Evolutionary conservation across 129 eudicot species (phyloP).

Genomic region (Flaveria robusta): DNA sequence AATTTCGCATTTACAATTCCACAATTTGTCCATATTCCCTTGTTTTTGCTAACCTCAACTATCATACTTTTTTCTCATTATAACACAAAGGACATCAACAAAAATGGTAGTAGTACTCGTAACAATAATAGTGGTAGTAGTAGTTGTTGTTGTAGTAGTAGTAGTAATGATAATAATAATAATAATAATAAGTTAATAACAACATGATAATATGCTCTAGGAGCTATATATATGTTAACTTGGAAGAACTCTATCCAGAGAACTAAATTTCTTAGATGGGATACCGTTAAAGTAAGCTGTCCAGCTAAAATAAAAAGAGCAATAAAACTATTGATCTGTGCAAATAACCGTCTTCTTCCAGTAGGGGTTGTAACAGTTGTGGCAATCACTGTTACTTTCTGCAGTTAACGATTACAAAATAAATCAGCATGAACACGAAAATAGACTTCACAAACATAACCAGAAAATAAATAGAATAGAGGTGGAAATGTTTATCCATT

Average conservation of each 20-base stretch:
- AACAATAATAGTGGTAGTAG: too few relatives aligned
- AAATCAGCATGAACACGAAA: constrained; percentile 11
- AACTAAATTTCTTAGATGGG: constrained; percentile 17
- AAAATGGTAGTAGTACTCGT: too few relatives aligned
- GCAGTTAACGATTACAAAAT: constrained; percentile 27
- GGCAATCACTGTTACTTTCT: constrained; percentile 94
- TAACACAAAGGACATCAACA: neutral
- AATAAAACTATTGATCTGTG: constrained; percentile 90
- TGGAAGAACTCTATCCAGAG: constrained; percentile 12
- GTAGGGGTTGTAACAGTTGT: constrained; percentile 68
- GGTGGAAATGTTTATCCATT: neutral
- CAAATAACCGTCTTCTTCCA: constrained; percentile 82
- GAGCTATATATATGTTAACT: constrained; percentile 19
- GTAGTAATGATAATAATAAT: neutral
- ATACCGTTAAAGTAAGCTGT: constrained; percentile 92
- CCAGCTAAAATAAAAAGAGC: constrained; percentile 92
- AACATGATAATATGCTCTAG: constrained; percentile 19
- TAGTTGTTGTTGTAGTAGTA: too few relatives aligned
- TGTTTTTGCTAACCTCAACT: neutral
- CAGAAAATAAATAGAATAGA: neutral
- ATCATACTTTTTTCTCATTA: neutral
- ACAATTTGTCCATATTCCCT: constrained; percentile 2
- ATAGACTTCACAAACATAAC: neutral
- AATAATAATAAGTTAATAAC: neutral
- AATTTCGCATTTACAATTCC: constrained; percentile 4